Conservation (phyloP, 2,329 filamentous ascomycete species). For the Colletotrichum sp. region DNA sequence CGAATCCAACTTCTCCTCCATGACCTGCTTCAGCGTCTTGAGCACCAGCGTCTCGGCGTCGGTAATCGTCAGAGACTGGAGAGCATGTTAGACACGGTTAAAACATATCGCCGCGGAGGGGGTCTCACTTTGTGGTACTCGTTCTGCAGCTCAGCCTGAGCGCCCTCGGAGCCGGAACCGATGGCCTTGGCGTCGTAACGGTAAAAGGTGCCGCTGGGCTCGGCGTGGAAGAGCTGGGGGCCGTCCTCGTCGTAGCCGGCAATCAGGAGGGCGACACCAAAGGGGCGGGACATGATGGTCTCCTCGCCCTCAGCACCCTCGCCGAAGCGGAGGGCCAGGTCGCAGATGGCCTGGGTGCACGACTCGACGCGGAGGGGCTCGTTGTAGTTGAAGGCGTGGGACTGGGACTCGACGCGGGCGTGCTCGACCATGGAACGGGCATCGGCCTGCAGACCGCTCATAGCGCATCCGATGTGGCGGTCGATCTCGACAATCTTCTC, state of each 20-base stretch:
- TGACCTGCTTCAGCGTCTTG: constrained; percentile 99
- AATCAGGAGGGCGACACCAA: constrained; percentile 95
- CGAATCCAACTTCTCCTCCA: constrained; percentile 99
- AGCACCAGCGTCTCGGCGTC: constrained; percentile 95
- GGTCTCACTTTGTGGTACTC: constrained; percentile 86
- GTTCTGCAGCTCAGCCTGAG: constrained; percentile 96
- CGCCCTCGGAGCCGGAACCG: constrained; percentile 94
- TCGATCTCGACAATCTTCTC: constrained; percentile 99
- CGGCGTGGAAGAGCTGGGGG: constrained; percentile 95
- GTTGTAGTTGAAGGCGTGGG: constrained; percentile 97
- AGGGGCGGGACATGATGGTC: constrained; percentile 97
- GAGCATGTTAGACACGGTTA: not conserved
- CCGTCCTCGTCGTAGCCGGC: constrained; percentile 98
- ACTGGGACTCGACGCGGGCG: constrained; percentile 96
- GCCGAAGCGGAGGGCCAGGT: constrained; percentile 93
- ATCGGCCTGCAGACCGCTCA: constrained; percentile 97
- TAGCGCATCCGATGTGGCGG: constrained; percentile 97
- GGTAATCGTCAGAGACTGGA: constrained; percentile 81
- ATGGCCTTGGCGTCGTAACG: constrained; percentile 99
- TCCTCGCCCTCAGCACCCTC: constrained; percentile 98
- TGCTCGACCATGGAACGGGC: constrained; percentile 98
- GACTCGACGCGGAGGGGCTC: constrained; percentile 95
- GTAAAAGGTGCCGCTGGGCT: constrained; percentile 98
- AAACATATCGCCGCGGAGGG: not conserved
- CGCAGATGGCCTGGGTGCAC: constrained; percentile 98